A percentile compares a stretch with the other conserved stretches of the same genome.
Conservation (phyloP, 306 rosid genomes). For the Herpetospermum pedunculosum region DNA sequence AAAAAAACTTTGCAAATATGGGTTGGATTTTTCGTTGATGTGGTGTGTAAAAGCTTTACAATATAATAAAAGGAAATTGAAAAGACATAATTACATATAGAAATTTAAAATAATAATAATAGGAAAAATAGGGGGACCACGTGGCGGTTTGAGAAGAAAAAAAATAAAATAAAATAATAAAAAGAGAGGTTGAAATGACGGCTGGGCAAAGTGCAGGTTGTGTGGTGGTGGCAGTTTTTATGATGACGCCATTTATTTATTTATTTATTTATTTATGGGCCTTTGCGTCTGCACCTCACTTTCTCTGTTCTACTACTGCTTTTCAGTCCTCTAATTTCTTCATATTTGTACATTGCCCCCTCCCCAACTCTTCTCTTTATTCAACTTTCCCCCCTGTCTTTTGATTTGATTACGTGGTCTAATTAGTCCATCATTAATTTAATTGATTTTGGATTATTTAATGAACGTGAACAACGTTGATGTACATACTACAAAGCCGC, state of each 20-base stretch:
- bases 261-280: not conserved
- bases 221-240: not conserved
- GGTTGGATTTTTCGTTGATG: not conserved
- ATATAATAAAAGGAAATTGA: not conserved
- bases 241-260: not conserved
- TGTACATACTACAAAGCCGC: not conserved
- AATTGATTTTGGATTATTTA: not conserved
- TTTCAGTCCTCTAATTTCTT: not conserved
- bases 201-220: constrained; percentile 15
- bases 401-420: not conserved
- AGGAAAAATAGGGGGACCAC: not conserved
- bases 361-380: not conserved
- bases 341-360: not conserved
- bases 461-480: not conserved
- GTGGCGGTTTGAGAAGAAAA: not conserved
- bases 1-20: not conserved
- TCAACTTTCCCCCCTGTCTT: not conserved
- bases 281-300: not conserved
- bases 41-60: not conserved
- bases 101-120: not conserved
- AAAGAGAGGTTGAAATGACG: constrained; percentile 30
- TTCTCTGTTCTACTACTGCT: not conserved
- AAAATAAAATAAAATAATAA: not conserved
- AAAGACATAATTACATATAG: not conserved
- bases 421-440: not conserved